Base-by-base conservation (phyloP, 768 basidiomycete genomes). In the Guyanaporus albipodus region DNA sequence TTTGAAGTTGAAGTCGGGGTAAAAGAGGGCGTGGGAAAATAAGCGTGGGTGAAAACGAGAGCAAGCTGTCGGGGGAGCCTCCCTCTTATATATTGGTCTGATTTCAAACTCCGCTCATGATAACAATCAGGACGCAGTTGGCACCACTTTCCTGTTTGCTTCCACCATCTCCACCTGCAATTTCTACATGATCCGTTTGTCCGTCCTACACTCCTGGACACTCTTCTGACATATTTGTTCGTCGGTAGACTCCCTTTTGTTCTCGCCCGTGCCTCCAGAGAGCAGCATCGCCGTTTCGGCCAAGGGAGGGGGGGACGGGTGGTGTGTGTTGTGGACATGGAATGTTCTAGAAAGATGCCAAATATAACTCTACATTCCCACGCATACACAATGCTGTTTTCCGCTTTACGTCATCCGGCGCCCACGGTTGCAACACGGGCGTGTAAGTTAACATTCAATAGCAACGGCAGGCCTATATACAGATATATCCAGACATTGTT, bases 71-170 rank as follows among this genome's bases (percentile, higher is more conserved):
- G 53, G 59, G 45, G 32, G 24, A 33, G 48, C 36, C 23, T 8
- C 43, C 42, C 17, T 24, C 21, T 64, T 67, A 67, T 67, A 67
- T 68, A 67, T 22, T 42, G 10, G 15, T 36, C 3, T 2, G 1
- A 50, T 39, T 67, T 65, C 0, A 62, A 61, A 59, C 65, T 63
- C 65, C 64, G 65, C 56, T 48, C 10, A 65, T 44, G 50, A 57
- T 51, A 48, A 59, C 55, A 9, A 47, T 52, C 40, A 42, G 22
- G 52, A 52, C 48, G 11, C 37, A 19, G 7, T 31, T 43, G 18
- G 17, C 32, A 31, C 18, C 27, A 37, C 54, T 56, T 53, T 62
- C 50, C 36, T 52, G 51, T 51, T 50, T 65, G 42, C 61, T 47
- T 38, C 61, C 60, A 66, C 57, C 61, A 66, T 50, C 42, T 32